Base-by-base conservation (phyloP, 106 monocot species). In the Dioscorea dumetorum region DNA sequence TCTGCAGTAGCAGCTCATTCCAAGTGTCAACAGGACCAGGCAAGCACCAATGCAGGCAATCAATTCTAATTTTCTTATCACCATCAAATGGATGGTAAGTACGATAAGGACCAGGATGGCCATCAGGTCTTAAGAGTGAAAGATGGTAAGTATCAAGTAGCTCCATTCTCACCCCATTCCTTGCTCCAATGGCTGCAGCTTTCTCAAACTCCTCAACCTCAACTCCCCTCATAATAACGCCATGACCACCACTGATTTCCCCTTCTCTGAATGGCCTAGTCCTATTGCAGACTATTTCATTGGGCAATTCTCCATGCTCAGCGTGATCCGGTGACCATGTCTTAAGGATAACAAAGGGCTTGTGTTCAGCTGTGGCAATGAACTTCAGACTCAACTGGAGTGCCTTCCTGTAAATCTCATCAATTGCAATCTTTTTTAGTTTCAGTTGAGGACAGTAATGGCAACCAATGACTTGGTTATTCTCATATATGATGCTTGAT, bases 291-390 rank as follows among this genome's bases (percentile, higher is more conserved):
- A 64, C 68, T 5, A 84, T 87, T 0, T 84, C 91, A 51, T 48
- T 79, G 22, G 49, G 83, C 91, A 87, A 91, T 50, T 79, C 79
- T 0, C 91, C 91, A 12, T 78, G 35, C 58, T 84, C 91, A 61
- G 83, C 84, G 61, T 91, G 91, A 33, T 79, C 74, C 0, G 87
- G 91, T 4, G 81, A 75, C 79, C 87, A 91, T 15, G 91, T 91
- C 48, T 84, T 74, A 62, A 78, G 84, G 33, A 87, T 48, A 31
- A 87, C 79, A 1, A 70, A 4, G 12, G 84, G 87, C 72, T 78
- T 82, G 76, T 84, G 77, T 31, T 59, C 35, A n/a, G 78, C 71
- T 12, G 69, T 49, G 0, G 63, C 31, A 35, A 87, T 24, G 62
- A 76, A 81, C 9, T 20, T 14, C 58, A 82, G 81, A 22, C 70